These are phyloP conservation scores for Coemansia sp. DNA, from an alignment of 192 early-diverging fungal species.

Conservation along the genomic window DNA sequence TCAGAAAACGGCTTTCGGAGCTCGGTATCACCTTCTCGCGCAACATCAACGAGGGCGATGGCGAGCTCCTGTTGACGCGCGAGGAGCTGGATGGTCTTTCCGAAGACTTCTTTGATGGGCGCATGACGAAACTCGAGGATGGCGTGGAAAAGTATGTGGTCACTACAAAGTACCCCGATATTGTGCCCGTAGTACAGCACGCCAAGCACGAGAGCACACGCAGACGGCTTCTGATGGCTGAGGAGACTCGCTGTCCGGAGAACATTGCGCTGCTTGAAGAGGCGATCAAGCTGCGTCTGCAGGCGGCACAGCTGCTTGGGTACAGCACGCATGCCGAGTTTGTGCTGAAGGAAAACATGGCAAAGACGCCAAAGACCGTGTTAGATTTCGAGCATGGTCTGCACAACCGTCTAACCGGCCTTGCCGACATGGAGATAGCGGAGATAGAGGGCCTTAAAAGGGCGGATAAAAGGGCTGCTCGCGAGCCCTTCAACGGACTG, in stretches of 20 bases:
- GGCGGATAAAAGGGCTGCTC: constrained; percentile 45
- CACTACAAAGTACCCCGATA: constrained; percentile 71
- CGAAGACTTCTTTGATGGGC: constrained; percentile 61
- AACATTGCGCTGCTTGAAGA: constrained; percentile 64
- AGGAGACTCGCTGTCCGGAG: constrained; percentile 58
- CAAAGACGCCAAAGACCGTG: constrained; percentile 64
- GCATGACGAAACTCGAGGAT: constrained; percentile 51
- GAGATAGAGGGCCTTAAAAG: constrained; percentile 67
- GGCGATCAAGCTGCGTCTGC: constrained; percentile 54
- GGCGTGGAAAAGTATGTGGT: constrained; percentile 61
- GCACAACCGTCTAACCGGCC: constrained; percentile 53
- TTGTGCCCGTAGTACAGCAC: constrained; percentile 46
- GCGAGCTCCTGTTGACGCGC: constrained; percentile 41
- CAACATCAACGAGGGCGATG: constrained; percentile 64
- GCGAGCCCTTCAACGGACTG: constrained; percentile 60
- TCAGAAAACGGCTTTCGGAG: constrained; percentile 66
- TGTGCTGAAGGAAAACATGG: constrained; percentile 79
- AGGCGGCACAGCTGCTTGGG: constrained; percentile 63
- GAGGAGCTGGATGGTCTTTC: constrained; percentile 73
- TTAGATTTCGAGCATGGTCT: constrained; percentile 67
- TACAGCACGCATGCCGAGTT: constrained; percentile 70
- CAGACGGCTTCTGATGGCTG: constrained; percentile 42
- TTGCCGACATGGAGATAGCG: constrained; percentile 62
- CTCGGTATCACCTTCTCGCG: constrained; percentile 67
- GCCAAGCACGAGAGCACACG: constrained; percentile 58